Conservation (phyloP, 257 asterid genomes). For the Agastache rugosa region DNA sequence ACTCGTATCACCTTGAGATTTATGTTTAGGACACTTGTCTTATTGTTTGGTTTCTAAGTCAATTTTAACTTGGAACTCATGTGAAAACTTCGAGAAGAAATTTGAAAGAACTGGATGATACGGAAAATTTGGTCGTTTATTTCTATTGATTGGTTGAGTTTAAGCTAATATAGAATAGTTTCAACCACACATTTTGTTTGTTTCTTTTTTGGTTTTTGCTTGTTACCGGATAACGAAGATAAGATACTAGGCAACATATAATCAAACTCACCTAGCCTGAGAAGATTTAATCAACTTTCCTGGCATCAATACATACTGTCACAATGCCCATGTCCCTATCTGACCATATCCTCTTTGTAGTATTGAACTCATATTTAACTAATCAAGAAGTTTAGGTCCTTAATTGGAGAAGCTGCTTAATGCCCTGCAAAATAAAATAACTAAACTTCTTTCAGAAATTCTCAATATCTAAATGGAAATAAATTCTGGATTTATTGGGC, state of each 20-base stretch:
- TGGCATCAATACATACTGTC: background rate
- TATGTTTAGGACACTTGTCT: background rate
- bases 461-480: background rate
- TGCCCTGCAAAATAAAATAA: background rate
- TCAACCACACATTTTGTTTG: background rate
- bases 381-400: background rate
- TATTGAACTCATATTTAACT: background rate
- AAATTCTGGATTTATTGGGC: background rate
- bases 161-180: slow-evolving; percentile 2
- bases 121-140: background rate
- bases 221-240: background rate
- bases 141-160: background rate
- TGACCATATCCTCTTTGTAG: background rate
- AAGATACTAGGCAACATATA: background rate
- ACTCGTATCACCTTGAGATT: slow-evolving; percentile 18
- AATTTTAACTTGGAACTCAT: background rate
- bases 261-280: background rate
- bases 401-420: slow-evolving; percentile 7
- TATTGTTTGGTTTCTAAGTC: slow-evolving; percentile 13
- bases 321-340: background rate
- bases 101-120: background rate
- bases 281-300: background rate
- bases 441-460: background rate
- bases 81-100: background rate
- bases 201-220: background rate